Evolutionary conservation across 371 early-diverging fungal genomes (phyloP).

Genomic region (Haplosporangium sp.): DNA sequence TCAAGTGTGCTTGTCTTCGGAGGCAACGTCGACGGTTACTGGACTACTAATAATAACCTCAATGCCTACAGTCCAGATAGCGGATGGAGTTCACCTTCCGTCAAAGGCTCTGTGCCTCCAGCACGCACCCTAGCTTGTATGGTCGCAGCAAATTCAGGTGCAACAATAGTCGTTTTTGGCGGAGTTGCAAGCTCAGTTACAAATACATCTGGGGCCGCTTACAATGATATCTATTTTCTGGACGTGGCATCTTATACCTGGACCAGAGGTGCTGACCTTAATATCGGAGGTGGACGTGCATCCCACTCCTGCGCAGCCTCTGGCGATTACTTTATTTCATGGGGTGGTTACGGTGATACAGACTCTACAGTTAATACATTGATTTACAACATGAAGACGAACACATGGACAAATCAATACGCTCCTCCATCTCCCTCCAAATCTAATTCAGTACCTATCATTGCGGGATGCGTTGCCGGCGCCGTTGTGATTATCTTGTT

Average conservation of each 20-base stretch:
- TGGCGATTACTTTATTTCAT: constrained; percentile 21
- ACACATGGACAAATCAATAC: background rate
- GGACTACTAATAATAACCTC: background rate
- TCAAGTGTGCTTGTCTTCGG: background rate
- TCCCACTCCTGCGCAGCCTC: constrained; percentile 23
- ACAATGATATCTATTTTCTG: constrained; percentile 16
- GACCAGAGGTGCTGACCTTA: constrained; percentile 18
- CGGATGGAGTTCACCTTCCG: background rate
- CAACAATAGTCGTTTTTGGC: constrained; percentile 16
- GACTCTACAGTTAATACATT: background rate
- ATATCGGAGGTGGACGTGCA: constrained; percentile 1
- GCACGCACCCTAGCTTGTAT: background rate
- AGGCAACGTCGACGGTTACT: background rate
- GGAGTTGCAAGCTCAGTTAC: background rate
- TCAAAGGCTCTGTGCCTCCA: background rate
- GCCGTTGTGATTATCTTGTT: background rate
- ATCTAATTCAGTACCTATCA: background rate
- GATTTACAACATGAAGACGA: background rate
- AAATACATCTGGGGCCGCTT: background rate
- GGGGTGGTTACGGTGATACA: constrained; percentile 17
- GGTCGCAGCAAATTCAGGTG: constrained; percentile 4
- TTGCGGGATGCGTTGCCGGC: background rate
- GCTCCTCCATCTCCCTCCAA: background rate
- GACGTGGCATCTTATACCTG: constrained; percentile 24
- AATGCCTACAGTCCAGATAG: background rate